Evolutionary conservation across 306 rosid species (phyloP).

Genomic region (Bauhinia variegata): DNA sequence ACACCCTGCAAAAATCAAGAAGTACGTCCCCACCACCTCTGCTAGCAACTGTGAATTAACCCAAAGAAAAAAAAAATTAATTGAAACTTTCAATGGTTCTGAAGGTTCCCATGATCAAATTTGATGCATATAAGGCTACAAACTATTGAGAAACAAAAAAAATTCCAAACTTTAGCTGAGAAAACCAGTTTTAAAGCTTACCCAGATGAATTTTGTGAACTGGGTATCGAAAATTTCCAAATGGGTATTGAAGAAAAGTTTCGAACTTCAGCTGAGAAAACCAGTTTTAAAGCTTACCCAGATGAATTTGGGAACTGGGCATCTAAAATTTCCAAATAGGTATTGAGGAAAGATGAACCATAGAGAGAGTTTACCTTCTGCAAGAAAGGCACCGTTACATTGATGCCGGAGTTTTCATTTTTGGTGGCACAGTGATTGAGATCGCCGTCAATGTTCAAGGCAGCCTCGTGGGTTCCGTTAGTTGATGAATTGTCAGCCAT

Average conservation of each 20-base stretch:
- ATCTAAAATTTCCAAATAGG: not conserved
- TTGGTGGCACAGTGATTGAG: constrained; percentile 17
- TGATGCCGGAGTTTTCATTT: constrained; percentile 17
- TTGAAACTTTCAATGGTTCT: not conserved
- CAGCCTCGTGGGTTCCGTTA: constrained; percentile 45
- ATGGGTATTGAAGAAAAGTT: not conserved
- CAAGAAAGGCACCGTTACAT: constrained; percentile 50
- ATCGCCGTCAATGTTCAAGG: constrained; percentile 47
- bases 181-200: not conserved
- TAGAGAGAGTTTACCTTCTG: constrained; percentile 61
- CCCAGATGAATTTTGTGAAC: not conserved
- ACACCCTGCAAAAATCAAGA: constrained; percentile 79
- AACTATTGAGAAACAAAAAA: no score
- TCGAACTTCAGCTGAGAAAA: no score
- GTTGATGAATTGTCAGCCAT: constrained; percentile 58
- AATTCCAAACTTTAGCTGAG: no score
- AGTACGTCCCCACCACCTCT: constrained; percentile 76
- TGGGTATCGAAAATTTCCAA: not conserved
- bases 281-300: not conserved
- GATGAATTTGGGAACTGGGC: not conserved
- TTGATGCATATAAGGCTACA: not conserved
- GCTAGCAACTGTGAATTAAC: constrained; percentile 58
- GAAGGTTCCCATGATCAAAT: not conserved
- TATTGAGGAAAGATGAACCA: not conserved
- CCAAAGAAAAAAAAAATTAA: constrained; percentile 23